These are phyloP conservation scores for Xerocomus brunneocitrinus DNA, from an alignment of 768 basidiomycete genomes.

Conservation along the genomic window DNA sequence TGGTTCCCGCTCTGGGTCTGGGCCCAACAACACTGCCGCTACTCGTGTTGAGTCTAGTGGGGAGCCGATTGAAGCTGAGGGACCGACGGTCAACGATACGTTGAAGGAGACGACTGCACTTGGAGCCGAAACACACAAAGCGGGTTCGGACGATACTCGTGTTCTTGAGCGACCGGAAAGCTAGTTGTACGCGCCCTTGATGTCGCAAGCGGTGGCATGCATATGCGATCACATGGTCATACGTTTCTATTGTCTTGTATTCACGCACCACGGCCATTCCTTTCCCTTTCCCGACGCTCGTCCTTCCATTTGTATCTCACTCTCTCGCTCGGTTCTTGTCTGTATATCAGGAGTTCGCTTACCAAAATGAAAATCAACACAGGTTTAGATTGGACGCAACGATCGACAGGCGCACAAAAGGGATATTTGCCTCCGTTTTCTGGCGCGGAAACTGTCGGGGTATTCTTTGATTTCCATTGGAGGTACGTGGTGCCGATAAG, in stretches of 20 bases:
- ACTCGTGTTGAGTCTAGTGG: slow-evolving; percentile 11
- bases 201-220: not conserved
- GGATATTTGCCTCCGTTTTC: no score
- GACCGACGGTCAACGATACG: not conserved
- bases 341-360: slow-evolving; percentile 12
- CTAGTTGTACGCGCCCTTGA: not conserved
- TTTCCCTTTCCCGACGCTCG: not conserved
- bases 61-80: slow-evolving; percentile 16
- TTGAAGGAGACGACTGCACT: slow-evolving; percentile 1
- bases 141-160: not conserved
- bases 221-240: not conserved
- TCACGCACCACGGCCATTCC: not conserved
- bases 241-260: slow-evolving; percentile 4
- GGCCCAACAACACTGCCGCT: slow-evolving; percentile 14
- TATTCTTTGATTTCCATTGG: not conserved
- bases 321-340: slow-evolving; percentile 4
- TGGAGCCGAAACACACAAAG: slow-evolving; percentile 5
- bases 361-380: slow-evolving; percentile 3
- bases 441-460: not conserved
- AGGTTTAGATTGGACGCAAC: not conserved
- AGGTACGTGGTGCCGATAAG: not conserved
- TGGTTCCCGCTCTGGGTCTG: slow-evolving; percentile 31
- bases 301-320: slow-evolving; percentile 15
- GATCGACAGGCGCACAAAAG: not conserved
- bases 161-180: slow-evolving; percentile 1